A percentile compares a stretch with the other conserved stretches of the same genome.
Evolutionary conservation across 768 basidiomycete genomes (phyloP).

Genomic region (Heimioporus sp.): DNA sequence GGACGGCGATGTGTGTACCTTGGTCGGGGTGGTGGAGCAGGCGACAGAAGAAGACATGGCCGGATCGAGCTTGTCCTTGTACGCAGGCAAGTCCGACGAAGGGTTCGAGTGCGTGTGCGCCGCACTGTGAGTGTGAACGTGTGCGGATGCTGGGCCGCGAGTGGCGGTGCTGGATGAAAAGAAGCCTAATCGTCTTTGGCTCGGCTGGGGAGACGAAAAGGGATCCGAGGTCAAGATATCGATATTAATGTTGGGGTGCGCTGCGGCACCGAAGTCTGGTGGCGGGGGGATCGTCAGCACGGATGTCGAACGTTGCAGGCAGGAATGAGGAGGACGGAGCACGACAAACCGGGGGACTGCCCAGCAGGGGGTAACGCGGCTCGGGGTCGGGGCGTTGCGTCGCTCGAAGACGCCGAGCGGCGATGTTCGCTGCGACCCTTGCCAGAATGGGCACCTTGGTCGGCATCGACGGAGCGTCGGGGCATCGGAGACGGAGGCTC

Average conservation of each 20-base stretch:
- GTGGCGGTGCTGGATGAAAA: conserved; percentile 38
- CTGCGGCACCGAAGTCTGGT: conserved; percentile 11
- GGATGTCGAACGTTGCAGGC: neutral
- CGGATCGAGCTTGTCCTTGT: conserved; percentile 11
- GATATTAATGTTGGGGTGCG: conserved; percentile 9
- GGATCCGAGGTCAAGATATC: conserved; percentile 11
- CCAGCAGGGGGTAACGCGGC: neutral
- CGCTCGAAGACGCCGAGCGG: conserved; percentile 42
- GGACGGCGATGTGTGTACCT: conserved; percentile 32
- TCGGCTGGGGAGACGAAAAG: conserved; percentile 24
- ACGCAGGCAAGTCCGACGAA: conserved; percentile 32
- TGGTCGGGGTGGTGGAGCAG: conserved; percentile 26
- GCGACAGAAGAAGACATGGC: conserved; percentile 30
- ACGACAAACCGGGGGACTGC: conserved; percentile 19
- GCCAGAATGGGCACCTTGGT: conserved; percentile 3
- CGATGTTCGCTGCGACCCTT: conserved; percentile 18
- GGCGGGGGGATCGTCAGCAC: conserved; percentile 11
- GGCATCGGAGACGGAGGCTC: conserved; percentile 17
- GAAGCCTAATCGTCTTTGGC: conserved; percentile 30
- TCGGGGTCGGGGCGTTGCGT: conserved; percentile 49
- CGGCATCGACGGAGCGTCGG: conserved; percentile 1
- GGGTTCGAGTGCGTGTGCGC: conserved; percentile 10
- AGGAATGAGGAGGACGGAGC: neutral
- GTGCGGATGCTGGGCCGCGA: conserved; percentile 35
- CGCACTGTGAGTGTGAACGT: conserved; percentile 32